Percentiles rank a stretch among this genome's conserved stretches.
These are phyloP conservation scores for Termitomyces sp. DNA, from an alignment of 768 basidiomycete genomes.

Conservation along the genomic window DNA sequence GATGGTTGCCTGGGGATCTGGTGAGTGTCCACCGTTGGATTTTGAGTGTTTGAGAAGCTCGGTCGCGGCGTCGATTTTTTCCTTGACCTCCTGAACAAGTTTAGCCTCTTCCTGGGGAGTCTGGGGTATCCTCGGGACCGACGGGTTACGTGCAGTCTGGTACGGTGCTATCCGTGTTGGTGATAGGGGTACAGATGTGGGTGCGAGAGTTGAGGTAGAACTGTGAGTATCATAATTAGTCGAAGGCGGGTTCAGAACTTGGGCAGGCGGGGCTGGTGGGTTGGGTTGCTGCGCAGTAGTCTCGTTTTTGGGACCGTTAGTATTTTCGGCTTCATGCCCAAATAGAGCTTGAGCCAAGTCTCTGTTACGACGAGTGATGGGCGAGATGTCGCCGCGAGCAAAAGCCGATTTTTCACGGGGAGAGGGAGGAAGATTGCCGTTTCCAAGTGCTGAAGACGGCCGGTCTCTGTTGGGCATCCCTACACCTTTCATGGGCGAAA, in stretches of 20 bases:
- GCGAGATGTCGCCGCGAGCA: slow-evolving; percentile 36
- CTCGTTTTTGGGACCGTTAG: slow-evolving; percentile 1
- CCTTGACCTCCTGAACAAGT: slow-evolving; percentile 63
- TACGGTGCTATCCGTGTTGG: slow-evolving; percentile 29
- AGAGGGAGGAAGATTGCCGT: slow-evolving; percentile 9
- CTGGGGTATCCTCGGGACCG: slow-evolving; percentile 38
- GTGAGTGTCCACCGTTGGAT: slow-evolving; percentile 34
- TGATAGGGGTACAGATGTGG: slow-evolving; percentile 9
- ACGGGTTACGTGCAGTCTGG: slow-evolving; percentile 37
- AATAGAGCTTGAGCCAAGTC: slow-evolving; percentile 79
- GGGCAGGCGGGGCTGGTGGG: background rate
- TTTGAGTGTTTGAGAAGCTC: slow-evolving; percentile 48
- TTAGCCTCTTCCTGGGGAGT: slow-evolving; percentile 47
- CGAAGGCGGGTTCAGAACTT: slow-evolving; percentile 2
- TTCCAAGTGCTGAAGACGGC: slow-evolving; percentile 19
- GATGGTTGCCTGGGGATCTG: slow-evolving; percentile 29
- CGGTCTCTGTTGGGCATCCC: slow-evolving; percentile 27
- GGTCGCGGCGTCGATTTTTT: slow-evolving; percentile 66
- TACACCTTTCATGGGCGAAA: slow-evolving; percentile 30
- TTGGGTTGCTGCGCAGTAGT: background rate
- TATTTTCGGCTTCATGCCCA: slow-evolving; percentile 37
- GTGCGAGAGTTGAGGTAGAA: slow-evolving; percentile 17
- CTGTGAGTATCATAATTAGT: slow-evolving; percentile 18
- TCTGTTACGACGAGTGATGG: slow-evolving; percentile 59
- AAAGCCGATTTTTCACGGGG: slow-evolving; percentile 9